Conservation (phyloP, 306 rosid species). For the Trifolium fragiferum region DNA sequence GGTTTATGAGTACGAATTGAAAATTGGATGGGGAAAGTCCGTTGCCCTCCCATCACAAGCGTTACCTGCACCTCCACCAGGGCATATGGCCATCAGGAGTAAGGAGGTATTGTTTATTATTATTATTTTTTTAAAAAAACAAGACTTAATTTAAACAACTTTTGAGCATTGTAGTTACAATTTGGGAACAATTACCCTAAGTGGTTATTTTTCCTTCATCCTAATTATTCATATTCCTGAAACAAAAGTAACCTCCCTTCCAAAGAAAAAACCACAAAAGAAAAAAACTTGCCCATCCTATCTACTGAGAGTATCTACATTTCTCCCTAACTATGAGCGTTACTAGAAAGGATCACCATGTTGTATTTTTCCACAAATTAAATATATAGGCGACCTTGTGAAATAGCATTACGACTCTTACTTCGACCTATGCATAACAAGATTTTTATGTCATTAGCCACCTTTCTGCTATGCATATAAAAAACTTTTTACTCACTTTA, state of each 20-base stretch:
- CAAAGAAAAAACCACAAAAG: background rate
- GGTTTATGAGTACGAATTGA: constrained; percentile 97
- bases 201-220: constrained; percentile 8
- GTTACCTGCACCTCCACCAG: constrained; percentile 98
- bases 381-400: background rate
- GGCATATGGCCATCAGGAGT: constrained; percentile 99
- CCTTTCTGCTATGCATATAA: background rate
- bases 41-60: constrained; percentile 99
- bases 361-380: constrained; percentile 21
- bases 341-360: constrained; percentile 21
- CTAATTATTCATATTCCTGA: constrained; percentile 10
- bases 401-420: constrained; percentile 8
- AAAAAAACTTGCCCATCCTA: background rate
- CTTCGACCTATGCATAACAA: constrained; percentile 15
- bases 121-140: constrained; percentile 6
- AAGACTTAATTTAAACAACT: background rate
- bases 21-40: constrained; percentile 99
- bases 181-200: constrained; percentile 5
- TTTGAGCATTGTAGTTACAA: constrained; percentile 4
- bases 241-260: background rate
- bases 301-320: background rate
- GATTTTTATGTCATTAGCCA: background rate
- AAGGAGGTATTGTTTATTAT: constrained; percentile 72
- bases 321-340: background rate
- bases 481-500: constrained; percentile 37